phyloP scores from a whole-genome alignment of 495 filamentous ascomycete species.

The Podospora bellae-mahoneyi region DNA sequence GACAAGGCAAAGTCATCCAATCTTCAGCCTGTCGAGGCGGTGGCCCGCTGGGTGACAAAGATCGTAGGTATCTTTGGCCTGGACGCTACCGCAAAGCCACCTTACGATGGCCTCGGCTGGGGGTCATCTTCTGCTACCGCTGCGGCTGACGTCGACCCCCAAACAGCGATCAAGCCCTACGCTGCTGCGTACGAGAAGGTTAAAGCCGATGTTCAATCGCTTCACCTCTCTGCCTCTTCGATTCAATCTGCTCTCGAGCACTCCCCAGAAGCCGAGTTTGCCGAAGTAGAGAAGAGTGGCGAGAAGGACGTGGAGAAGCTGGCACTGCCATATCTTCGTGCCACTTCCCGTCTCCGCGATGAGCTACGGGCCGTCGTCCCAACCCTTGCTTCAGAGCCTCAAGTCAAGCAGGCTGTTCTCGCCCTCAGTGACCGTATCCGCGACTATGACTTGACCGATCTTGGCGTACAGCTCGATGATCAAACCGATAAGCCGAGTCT shows the following conservation, averaged over 20 bases:
- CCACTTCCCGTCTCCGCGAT: conserved; percentile 64
- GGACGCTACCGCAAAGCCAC: conserved; percentile 59
- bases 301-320: conserved; percentile 46
- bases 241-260: conserved; percentile 34
- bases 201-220: conserved; percentile 36
- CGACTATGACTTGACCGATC: conserved; percentile 70
- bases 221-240: conserved; percentile 35
- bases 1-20: conserved; percentile 47
- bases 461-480: conserved; percentile 87
- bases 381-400: conserved; percentile 39
- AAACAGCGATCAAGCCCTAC: conserved; percentile 46
- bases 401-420: conserved; percentile 59
- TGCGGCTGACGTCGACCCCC: conserved; percentile 43
- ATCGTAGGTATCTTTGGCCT: conserved; percentile 85
- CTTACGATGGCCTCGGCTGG: conserved; percentile 73
- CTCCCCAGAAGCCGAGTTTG: conserved; percentile 42
- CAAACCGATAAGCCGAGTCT: conserved; percentile 65
- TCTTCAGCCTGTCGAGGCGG: conserved; percentile 52
- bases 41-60: conserved; percentile 77
- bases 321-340: conserved; percentile 62
- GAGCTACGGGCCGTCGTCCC: conserved; percentile 60
- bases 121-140: conserved; percentile 64
- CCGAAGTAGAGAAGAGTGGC: conserved; percentile 37
- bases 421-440: conserved; percentile 75
- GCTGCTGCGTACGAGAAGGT: conserved; percentile 38